Evolutionary conservation across 2,329 filamentous ascomycete genomes (phyloP), one percentile per base, ranked within the genome.

Genomic region (Diaporthe ampelina): DNA sequence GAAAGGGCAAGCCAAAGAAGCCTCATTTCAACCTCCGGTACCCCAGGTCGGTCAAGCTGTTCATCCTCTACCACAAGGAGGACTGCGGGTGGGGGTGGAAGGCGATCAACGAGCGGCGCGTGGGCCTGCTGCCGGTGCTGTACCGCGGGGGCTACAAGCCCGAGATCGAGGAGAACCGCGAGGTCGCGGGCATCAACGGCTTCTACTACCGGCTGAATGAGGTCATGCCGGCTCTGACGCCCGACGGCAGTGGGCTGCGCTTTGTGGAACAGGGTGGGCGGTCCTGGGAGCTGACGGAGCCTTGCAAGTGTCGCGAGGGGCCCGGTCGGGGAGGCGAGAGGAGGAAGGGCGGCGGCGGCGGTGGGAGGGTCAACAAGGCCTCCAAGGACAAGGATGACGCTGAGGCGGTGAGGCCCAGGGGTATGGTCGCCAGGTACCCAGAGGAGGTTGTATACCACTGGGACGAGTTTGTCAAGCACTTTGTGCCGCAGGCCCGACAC

Each of bases 1-100:
- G 19, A 21, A 48, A 48, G 45, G 57, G 32, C 29, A 48, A 52
- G 45, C 45, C 70, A 43, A 70, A 63, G 52, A 50, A 61, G 70
- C 75, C 73, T 40, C 75, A 76, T 67, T 76, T 76, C 70, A 76
- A 76, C 37, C 73, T 75, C 21, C 70, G 73, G 59, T 76, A 76
- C 67, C 40, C 63, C n/a, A 69, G 29, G 43, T 65, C 70, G 11
- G 73, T 71, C 70, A 75, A 71, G 70, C 70, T 73, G 19, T 75
- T 76, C 52, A 76, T 76, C 65, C 57, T 76, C 29, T 75, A 75
- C 70, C 57, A 69, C 59, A 74, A 72, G 61, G 74, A 72, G 35
- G 74, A 76, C 74, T 70, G 70, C 32, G 61, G 58, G 72, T 72
- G 63, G 72, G 72, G 72, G 9, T 76, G 74, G 74, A 63, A 69